Conservation (phyloP, 306 rosid species). For the Coriaria nepalensis region DNA sequence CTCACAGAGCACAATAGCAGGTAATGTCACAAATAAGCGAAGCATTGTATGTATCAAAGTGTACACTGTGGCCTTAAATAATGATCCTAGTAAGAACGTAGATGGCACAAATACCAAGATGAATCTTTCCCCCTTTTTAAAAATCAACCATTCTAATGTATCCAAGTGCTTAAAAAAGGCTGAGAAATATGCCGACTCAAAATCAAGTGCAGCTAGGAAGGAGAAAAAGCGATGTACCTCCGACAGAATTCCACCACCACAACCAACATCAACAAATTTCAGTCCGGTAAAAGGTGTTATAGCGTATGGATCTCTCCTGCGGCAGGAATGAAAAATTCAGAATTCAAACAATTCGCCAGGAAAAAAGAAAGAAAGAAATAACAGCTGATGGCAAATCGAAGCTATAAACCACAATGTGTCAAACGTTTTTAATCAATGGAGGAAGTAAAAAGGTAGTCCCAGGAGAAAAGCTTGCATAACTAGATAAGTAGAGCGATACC, state of each 20-base stretch:
- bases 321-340: constrained; percentile 17
- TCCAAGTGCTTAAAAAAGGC: no score
- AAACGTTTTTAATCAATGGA: no score
- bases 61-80: no score
- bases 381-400: no score
- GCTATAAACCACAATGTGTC: no score
- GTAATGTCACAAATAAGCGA: no score
- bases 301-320: constrained; percentile 69
- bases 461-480: not conserved
- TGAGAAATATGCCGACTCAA: constrained; percentile 1
- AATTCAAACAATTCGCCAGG: not conserved
- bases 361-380: not conserved
- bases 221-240: constrained; percentile 36
- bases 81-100: no score
- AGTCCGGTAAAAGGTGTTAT: constrained; percentile 74
- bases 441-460: not conserved
- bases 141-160: no score
- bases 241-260: constrained; percentile 94
- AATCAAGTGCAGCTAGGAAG: not conserved
- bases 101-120: no score
- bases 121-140: no score
- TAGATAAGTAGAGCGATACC: not conserved
- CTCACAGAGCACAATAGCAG: no score
- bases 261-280: constrained; percentile 77
- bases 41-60: no score